Evolutionary conservation across 176 grass and related monocot species (phyloP), one percentile per base, ranked within the genome.

Genomic region (Poa pratensis): DNA sequence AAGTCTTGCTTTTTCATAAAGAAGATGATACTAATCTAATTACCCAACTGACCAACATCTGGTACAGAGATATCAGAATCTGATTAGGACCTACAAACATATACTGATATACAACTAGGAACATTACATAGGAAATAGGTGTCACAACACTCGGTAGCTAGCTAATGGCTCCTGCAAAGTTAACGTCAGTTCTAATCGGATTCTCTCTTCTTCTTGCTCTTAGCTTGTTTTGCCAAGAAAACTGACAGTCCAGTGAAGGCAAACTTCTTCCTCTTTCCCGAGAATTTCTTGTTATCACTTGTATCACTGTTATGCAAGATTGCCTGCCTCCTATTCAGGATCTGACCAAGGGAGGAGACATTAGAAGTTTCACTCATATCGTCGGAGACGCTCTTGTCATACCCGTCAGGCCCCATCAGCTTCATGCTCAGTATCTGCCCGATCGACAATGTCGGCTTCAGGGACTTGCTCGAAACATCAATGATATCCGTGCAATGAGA

Each of bases 341-440:
- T 93, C 77, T 98, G 93, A 9, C 95, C 95, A 20, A 98, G 85
- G 12, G 95, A 95, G 12, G 95, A 95, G 19, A 93, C 62, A 23
- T 80, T 93, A 0, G 82, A 75, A 11, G 76, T 79, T 88, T 98
- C 89, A 0, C 43, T 73, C 71, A 71, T 80, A 19, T 86, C 81
- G 3, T 92, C 92, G 2, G 40, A 81, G 15, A 90, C 79, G 43
- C 19, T 84, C 57, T 81, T 86, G 58, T 87, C 87, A 28, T 91
- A 90, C 48, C 89, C 85, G 67, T 91, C 91, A 60, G 89, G 91
- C 32, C 85, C 87, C 76, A 79, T 93, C n/a, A 98, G 92, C 66
- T 98, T 98, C 93, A 92, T 93, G 24, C 89, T 95, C 6, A 98
- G 65, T 90, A 98, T 98, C 65, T 98, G 95, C 3, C 95, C 95